phyloP scores from a whole-genome alignment of 495 filamentous ascomycete species.

The Aspergillus hancockii region DNA sequence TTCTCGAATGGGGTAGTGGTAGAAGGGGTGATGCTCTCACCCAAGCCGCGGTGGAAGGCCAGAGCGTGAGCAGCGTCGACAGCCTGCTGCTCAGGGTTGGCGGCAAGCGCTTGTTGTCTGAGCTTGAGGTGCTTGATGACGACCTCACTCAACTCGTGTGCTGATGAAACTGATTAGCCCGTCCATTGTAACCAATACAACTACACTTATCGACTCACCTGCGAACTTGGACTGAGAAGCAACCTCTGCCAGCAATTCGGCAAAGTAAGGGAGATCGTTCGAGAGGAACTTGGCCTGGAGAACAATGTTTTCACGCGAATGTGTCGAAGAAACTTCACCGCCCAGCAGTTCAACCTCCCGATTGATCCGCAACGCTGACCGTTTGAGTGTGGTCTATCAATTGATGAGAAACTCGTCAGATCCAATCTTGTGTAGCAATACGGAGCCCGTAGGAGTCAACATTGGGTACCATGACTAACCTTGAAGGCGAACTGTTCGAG shows the following conservation, averaged over 20 bases:
- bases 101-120: slow-evolving; percentile 67
- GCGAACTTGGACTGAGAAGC: slow-evolving; percentile 81
- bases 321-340: slow-evolving; percentile 77
- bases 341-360: slow-evolving; percentile 94
- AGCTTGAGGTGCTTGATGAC: slow-evolving; percentile 69
- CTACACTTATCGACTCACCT: slow-evolving; percentile 52
- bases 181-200: background rate
- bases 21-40: slow-evolving; percentile 69
- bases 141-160: slow-evolving; percentile 85
- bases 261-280: slow-evolving; percentile 95
- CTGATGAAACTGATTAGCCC: slow-evolving; percentile 43
- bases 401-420: slow-evolving; percentile 18
- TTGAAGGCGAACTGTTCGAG: slow-evolving; percentile 95
- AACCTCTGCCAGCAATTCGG: slow-evolving; percentile 92
- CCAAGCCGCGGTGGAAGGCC: slow-evolving; percentile 94
- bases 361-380: slow-evolving; percentile 85
- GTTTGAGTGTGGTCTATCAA: slow-evolving; percentile 75
- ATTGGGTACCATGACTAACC: slow-evolving; percentile 57
- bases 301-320: slow-evolving; percentile 90
- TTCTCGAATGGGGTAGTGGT: slow-evolving; percentile 67
- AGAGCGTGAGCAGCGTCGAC: slow-evolving; percentile 81
- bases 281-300: slow-evolving; percentile 91
- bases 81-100: slow-evolving; percentile 69
- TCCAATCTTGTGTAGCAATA: background rate
- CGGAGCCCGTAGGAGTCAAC: slow-evolving; percentile 1